Percentiles rank a stretch among this genome's conserved stretches.
Evolutionary conservation across 768 basidiomycete species (phyloP).

Genomic region (Xerocomellus dryophilus): DNA sequence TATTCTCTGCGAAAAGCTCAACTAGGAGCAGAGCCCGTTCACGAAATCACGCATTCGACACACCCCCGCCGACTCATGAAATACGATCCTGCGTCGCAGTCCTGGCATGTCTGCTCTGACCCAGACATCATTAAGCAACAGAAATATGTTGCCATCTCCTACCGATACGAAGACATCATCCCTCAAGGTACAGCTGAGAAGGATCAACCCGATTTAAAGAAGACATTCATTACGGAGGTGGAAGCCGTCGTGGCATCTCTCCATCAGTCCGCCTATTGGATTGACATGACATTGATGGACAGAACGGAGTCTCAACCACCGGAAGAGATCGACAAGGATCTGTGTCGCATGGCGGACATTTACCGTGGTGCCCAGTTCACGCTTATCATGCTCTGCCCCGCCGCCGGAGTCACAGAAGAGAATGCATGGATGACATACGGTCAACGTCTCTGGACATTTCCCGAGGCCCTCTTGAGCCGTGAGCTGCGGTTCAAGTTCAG

Average conservation of each 20-base stretch:
- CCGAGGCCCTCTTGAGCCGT: constrained; percentile 22
- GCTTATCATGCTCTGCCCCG: constrained; percentile 18
- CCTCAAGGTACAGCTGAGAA: not conserved
- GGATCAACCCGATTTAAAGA: not conserved
- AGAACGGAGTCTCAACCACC: not conserved
- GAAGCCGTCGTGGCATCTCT: constrained; percentile 6
- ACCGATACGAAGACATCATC: constrained; percentile 11
- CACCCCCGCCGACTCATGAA: constrained; percentile 20
- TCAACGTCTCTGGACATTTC: constrained; percentile 27
- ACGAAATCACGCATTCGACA: constrained; percentile 8
- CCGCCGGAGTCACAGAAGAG: not conserved
- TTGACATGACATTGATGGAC: constrained; percentile 10
- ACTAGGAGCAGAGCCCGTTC: constrained; percentile 1
- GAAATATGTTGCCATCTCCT: constrained; percentile 23
- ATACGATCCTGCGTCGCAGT: not conserved
- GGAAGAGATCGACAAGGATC: constrained; percentile 14
- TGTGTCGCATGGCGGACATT: constrained; percentile 25
- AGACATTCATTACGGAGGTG: constrained; percentile 6
- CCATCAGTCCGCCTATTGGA: constrained; percentile 20
- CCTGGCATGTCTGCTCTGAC: constrained; percentile 5
- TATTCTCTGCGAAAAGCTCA: constrained; percentile 13
- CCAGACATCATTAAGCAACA: constrained; percentile 3
- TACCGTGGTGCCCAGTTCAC: constrained; percentile 24
- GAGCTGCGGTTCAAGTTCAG: constrained; percentile 16
- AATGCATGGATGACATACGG: constrained; percentile 18